Percentiles rank a stretch among this genome's conserved stretches.
These are phyloP conservation scores for Arthrobotrys entomopaga DNA, from an alignment of 2,329 filamentous ascomycete species.

Conservation along the genomic window DNA sequence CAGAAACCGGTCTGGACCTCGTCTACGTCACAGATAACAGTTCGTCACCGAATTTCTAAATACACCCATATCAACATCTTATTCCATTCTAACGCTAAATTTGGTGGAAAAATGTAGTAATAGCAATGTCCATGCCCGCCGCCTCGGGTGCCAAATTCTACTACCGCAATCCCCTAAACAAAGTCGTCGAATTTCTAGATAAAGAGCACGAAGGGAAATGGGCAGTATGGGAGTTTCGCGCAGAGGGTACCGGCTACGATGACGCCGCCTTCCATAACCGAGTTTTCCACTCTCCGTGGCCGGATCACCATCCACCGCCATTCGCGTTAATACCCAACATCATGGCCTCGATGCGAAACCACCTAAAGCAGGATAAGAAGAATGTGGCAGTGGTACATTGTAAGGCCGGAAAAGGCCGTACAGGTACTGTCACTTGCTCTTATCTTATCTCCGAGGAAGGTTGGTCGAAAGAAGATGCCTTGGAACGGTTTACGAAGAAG, in stretches of 20 bases:
- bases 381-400: slow-evolving; percentile 92
- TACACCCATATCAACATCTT: not conserved
- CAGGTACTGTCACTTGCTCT: slow-evolving; percentile 85
- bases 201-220: slow-evolving; percentile 82
- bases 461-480: slow-evolving; percentile 72
- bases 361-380: slow-evolving; percentile 71
- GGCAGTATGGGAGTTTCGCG: slow-evolving; percentile 98
- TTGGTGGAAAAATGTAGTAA: slow-evolving; percentile 64
- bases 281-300: slow-evolving; percentile 92
- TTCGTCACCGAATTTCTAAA: slow-evolving; percentile 63
- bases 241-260: slow-evolving; percentile 94
- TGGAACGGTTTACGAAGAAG: slow-evolving; percentile 78
- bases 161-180: slow-evolving; percentile 91
- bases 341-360: slow-evolving; percentile 91
- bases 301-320: slow-evolving; percentile 95
- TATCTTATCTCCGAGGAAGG: slow-evolving; percentile 90
- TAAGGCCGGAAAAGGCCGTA: slow-evolving; percentile 94
- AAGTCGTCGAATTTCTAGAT: slow-evolving; percentile 88
- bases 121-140: slow-evolving; percentile 84
- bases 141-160: slow-evolving; percentile 89
- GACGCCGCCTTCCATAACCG: slow-evolving; percentile 86
- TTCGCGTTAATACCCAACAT: slow-evolving; percentile 89
- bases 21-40: slow-evolving; percentile 93
- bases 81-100: slow-evolving; percentile 56
- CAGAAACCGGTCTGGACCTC: slow-evolving; percentile 88